Evolutionary conservation across 2,329 filamentous ascomycete genomes (phyloP).

Genomic region (Colletotrichum acutatum): DNA sequence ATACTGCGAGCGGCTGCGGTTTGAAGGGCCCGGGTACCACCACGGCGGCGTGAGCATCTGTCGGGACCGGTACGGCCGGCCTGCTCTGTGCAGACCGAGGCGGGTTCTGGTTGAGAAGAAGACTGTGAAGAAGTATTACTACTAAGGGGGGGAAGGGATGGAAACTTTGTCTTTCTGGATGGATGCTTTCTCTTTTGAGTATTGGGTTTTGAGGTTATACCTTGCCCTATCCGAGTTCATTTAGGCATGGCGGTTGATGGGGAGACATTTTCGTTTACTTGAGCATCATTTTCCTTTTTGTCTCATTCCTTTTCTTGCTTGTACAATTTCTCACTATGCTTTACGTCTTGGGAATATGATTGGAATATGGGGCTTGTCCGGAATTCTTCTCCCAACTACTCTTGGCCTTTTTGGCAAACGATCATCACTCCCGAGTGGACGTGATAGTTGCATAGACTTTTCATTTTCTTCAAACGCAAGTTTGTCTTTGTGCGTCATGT

Average conservation of each 20-base stretch:
- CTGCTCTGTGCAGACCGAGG: background rate
- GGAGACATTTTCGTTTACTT: background rate
- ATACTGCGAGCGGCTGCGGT: background rate
- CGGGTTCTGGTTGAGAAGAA: background rate
- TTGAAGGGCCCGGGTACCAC: background rate
- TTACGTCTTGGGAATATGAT: background rate
- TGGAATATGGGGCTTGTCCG: background rate
- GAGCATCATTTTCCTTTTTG: background rate
- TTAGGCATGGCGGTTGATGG: no score
- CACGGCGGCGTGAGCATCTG: background rate
- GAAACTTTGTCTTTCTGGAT: constrained; percentile 40
- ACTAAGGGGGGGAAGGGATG: background rate
- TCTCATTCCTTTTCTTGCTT: background rate
- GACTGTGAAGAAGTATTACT: constrained; percentile 5
- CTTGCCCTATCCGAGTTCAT: no score
- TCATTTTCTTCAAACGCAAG: background rate
- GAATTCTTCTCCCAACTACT: no score
- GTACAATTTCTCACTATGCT: background rate
- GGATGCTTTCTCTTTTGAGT: no score
- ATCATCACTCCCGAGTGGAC: background rate
- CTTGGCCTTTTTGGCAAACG: no score
- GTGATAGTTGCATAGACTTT: background rate
- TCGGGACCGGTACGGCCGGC: constrained; percentile 2
- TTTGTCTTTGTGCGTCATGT: background rate
- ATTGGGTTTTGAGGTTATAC: no score